Conservation (phyloP, 495 filamentous ascomycete genomes). For the Cenococcum geophilum region DNA sequence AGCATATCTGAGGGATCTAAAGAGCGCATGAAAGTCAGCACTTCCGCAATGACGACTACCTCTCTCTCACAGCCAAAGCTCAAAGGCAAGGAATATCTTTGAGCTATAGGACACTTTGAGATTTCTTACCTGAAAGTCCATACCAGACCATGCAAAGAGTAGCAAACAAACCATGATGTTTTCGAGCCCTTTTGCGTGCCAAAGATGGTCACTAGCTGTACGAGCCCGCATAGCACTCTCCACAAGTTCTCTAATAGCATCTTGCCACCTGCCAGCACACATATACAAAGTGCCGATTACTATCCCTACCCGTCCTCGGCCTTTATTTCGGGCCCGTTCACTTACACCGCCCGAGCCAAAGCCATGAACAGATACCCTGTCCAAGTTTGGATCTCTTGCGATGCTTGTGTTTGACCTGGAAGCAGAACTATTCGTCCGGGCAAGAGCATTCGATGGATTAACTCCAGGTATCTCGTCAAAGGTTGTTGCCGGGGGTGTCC, state of each 20-base stretch:
- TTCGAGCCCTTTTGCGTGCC: conserved; percentile 94
- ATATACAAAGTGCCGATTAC: conserved; percentile 83
- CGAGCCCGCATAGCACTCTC: conserved; percentile 74
- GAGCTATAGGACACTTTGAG: neutral
- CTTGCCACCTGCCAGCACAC: conserved; percentile 79
- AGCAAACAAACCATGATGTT: conserved; percentile 74
- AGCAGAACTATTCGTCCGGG: conserved; percentile 22
- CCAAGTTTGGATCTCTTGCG: conserved; percentile 52
- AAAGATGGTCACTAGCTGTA: conserved; percentile 80
- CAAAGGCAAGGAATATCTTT: too few species aligned
- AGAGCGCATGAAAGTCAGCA: conserved; percentile 10
- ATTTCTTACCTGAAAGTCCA: conserved; percentile 71
- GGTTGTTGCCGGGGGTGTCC: conserved; percentile 55
- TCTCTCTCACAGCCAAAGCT: too few species aligned
- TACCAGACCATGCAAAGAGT: conserved; percentile 75
- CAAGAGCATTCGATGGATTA: conserved; percentile 1
- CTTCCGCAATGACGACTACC: conserved; percentile 7
- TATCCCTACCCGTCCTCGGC: conserved; percentile 72
- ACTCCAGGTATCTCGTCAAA: conserved; percentile 64
- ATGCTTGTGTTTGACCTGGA: conserved; percentile 23
- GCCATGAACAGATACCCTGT: conserved; percentile 75
- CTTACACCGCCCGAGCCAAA: conserved; percentile 67
- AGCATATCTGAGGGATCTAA: conserved; percentile 58
- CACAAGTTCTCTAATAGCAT: conserved; percentile 78
- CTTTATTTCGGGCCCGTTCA: conserved; percentile 75